Percentiles rank a stretch among this genome's conserved stretches.
Evolutionary conservation across 139 green algal genomes (phyloP).

Genomic region (Ulvella scutata): DNA sequence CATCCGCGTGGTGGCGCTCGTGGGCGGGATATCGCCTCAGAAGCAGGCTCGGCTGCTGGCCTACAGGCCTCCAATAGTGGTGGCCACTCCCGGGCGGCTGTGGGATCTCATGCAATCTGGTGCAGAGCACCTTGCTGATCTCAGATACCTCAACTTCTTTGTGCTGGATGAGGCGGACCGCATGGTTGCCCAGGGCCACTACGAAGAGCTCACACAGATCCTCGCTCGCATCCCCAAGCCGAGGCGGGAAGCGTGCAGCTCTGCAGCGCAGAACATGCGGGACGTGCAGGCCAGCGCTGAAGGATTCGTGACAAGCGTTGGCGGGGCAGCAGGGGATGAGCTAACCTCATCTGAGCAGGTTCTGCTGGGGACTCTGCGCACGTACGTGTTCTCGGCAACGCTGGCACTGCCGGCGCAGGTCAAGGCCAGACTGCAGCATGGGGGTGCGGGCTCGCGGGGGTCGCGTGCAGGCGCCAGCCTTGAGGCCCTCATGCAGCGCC

Average conservation of each 20-base stretch:
- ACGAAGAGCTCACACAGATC: conserved; percentile 70
- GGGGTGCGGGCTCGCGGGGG: conserved; percentile 43
- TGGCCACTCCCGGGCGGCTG: conserved; percentile 86
- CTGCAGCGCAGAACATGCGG: not conserved
- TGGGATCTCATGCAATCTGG: conserved; percentile 85
- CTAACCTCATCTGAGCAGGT: conserved; percentile 3
- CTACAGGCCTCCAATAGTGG: conserved; percentile 48
- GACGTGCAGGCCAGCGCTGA: conserved; percentile 14
- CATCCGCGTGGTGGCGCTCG: conserved; percentile 64
- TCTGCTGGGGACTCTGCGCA: conserved; percentile 47
- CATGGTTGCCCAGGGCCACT: conserved; percentile 71
- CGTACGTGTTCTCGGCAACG: conserved; percentile 91
- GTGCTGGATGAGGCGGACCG: conserved; percentile 92
- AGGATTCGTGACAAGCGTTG: conserved; percentile 4
- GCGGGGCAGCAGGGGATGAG: not conserved
- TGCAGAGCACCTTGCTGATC: conserved; percentile 39
- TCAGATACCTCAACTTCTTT: conserved; percentile 59
- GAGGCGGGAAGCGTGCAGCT: conserved; percentile 3
- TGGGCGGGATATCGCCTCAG: conserved; percentile 71
- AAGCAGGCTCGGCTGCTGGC: conserved; percentile 84
- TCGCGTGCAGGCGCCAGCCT: conserved; percentile 28
- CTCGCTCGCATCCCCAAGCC: conserved; percentile 44
- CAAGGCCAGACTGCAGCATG: conserved; percentile 44
- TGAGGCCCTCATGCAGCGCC: conserved; percentile 64
- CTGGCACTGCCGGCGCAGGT: conserved; percentile 71